Conservation (phyloP, 2,329 filamentous ascomycete species). For the Cladophialophora bantiana region DNA sequence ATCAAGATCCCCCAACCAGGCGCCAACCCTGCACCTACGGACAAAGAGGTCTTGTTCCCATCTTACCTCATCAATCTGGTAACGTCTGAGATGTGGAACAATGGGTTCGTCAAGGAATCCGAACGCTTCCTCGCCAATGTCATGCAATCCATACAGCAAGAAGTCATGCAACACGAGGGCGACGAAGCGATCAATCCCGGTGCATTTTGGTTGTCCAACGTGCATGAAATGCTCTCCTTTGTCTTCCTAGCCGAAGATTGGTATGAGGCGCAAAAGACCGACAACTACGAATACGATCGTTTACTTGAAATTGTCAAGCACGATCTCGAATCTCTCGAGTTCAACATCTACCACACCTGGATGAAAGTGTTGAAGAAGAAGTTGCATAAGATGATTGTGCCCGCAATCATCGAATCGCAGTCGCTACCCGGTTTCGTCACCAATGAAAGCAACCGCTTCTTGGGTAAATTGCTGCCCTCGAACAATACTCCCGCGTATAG, state of each 20-base stretch:
- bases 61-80: slow-evolving; percentile 99
- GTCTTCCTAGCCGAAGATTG: slow-evolving; percentile 99
- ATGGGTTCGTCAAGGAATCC: slow-evolving; percentile 98
- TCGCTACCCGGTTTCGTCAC: slow-evolving; percentile 98
- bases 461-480: slow-evolving; percentile 91
- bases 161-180: slow-evolving; percentile 98
- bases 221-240: slow-evolving; percentile 99
- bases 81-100: slow-evolving; percentile 99
- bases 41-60: slow-evolving; percentile 98
- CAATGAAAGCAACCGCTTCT: slow-evolving; percentile 96
- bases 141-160: slow-evolving; percentile 99
- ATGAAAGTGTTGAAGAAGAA: slow-evolving; percentile 99
- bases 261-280: slow-evolving; percentile 99
- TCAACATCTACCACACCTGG: slow-evolving; percentile 99
- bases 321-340: slow-evolving; percentile 95
- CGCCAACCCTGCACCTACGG: slow-evolving; percentile 85
- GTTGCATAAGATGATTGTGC: slow-evolving; percentile 99
- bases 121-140: slow-evolving; percentile 98
- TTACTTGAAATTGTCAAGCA: slow-evolving; percentile 99
- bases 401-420: slow-evolving; percentile 98
- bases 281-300: slow-evolving; percentile 98
- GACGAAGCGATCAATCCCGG: slow-evolving; percentile 97
- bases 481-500: slow-evolving; percentile 95
- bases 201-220: slow-evolving; percentile 98
- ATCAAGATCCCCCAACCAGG: slow-evolving; percentile 93